Conservation (phyloP, 306 rosid genomes). For the Vigna angularis region DNA sequence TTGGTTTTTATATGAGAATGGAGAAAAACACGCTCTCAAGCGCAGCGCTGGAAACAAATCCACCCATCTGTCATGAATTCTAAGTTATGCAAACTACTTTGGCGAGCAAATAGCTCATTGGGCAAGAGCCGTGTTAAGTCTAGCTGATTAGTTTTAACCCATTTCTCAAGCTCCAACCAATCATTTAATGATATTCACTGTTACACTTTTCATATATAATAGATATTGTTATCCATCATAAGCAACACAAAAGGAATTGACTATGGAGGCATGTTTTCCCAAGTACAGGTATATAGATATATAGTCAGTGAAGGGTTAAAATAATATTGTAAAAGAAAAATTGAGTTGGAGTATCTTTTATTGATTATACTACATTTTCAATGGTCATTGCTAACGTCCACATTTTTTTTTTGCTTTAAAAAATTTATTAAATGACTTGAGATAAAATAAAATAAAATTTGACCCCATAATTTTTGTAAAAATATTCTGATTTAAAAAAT, state of each 20-base stretch:
- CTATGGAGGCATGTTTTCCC: not conserved
- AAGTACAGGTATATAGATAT: not conserved
- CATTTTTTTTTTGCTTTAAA: not conserved
- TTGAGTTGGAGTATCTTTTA: not conserved
- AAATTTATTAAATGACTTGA: not conserved
- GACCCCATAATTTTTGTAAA: not conserved
- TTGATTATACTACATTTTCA: not conserved
- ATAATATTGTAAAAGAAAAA: not conserved
- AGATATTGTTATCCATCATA: too few relatives aligned
- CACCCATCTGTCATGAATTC: too few relatives aligned
- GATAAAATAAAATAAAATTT: not conserved
- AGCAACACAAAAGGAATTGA: not conserved
- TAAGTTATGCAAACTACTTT: too few relatives aligned
- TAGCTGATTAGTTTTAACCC: too few relatives aligned
- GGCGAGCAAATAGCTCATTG: too few relatives aligned
- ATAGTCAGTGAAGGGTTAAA: not conserved
- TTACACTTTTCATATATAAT: too few relatives aligned
- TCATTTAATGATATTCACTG: too few relatives aligned
- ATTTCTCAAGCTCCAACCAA: not conserved
- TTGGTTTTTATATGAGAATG: too few relatives aligned
- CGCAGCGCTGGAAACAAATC: too few relatives aligned
- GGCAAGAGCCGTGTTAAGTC: too few relatives aligned
- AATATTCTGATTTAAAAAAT: constrained; percentile 5
- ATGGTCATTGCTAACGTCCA: too few relatives aligned
- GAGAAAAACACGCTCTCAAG: too few relatives aligned